Evolutionary conservation across 805 yeast genomes (phyloP).

Genomic region (Starmerella roubikii): DNA sequence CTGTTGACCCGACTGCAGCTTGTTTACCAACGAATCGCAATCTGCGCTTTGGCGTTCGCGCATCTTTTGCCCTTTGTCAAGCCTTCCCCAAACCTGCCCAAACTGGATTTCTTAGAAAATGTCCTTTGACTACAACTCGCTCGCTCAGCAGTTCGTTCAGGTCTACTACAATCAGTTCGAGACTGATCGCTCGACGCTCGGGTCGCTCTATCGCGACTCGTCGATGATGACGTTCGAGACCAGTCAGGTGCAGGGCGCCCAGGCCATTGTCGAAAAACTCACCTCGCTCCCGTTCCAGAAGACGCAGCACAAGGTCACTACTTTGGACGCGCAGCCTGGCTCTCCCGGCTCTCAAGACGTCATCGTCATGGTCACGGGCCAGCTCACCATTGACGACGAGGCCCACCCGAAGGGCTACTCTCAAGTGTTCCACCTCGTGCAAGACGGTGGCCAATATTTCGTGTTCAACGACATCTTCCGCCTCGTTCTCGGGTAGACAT

Average conservation of each 20-base stretch:
- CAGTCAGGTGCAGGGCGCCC: conserved; percentile 87
- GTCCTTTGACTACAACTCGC: conserved; percentile 24
- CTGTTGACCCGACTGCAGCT: too few relatives aligned
- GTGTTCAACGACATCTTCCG: conserved; percentile 96
- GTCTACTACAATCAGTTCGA: conserved; percentile 94
- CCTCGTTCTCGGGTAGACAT: conserved; percentile 32
- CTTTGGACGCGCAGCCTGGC: conserved; percentile 96
- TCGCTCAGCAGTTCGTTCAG: conserved; percentile 66
- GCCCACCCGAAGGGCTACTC: conserved; percentile 92
- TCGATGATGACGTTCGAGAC: conserved; percentile 97
- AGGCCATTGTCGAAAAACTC: conserved; percentile 83
- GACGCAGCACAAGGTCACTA: conserved; percentile 85
- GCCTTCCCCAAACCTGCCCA: neutral
- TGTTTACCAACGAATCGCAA: too few relatives aligned
- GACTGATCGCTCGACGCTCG: conserved; percentile 79
- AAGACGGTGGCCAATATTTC: conserved; percentile 80
- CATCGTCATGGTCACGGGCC: conserved; percentile 95
- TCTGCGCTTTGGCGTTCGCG: too few relatives aligned
- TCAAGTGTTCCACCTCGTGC: conserved; percentile 92
- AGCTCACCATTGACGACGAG: conserved; percentile 83
- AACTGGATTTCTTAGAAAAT: conserved; percentile 2
- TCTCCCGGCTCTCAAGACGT: conserved; percentile 78
- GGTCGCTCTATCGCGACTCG: conserved; percentile 87
- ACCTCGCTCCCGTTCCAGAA: conserved; percentile 79
- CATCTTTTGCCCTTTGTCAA: too few relatives aligned